Conservation (phyloP, 108 stramenopile species). For the Nitzschia sp. region DNA sequence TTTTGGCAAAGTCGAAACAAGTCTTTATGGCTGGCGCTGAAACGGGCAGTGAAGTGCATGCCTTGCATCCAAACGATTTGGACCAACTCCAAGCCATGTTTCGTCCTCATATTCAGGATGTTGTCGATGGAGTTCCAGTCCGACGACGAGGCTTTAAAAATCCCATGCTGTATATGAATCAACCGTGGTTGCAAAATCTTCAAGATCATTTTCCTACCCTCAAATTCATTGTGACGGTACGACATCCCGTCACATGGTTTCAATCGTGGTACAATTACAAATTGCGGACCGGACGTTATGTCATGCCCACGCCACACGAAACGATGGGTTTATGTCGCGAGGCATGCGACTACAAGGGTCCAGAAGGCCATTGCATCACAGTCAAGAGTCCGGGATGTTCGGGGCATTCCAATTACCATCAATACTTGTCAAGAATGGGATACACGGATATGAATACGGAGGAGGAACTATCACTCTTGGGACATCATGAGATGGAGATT, state of each 20-base stretch:
- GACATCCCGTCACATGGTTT: slow-evolving; percentile 42
- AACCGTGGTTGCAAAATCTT: slow-evolving; percentile 16
- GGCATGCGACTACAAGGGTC: neutral
- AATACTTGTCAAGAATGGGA: slow-evolving; percentile 14
- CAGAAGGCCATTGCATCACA: neutral
- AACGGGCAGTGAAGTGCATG: neutral
- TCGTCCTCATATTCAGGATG: neutral
- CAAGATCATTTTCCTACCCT: slow-evolving; percentile 17
- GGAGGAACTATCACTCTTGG: slow-evolving; percentile 13
- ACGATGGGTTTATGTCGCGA: neutral
- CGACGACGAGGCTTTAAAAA: slow-evolving; percentile 15
- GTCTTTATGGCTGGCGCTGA: slow-evolving; percentile 14
- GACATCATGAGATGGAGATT: slow-evolving; percentile 7
- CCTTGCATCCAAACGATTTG: neutral
- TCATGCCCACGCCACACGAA: neutral
- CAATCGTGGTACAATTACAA: slow-evolving; percentile 48
- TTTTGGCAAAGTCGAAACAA: slow-evolving; percentile 1
- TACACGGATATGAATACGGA: slow-evolving; percentile 15
- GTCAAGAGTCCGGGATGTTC: neutral
- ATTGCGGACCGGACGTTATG: slow-evolving; percentile 17
- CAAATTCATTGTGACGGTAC: slow-evolving; percentile 37
- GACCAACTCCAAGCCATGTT: neutral
- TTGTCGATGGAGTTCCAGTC: neutral
- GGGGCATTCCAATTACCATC: slow-evolving; percentile 5
- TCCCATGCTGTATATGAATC: slow-evolving; percentile 4